Base-by-base conservation (phyloP, 257 asterid genomes). In the Solanum pinnatisectum region DNA sequence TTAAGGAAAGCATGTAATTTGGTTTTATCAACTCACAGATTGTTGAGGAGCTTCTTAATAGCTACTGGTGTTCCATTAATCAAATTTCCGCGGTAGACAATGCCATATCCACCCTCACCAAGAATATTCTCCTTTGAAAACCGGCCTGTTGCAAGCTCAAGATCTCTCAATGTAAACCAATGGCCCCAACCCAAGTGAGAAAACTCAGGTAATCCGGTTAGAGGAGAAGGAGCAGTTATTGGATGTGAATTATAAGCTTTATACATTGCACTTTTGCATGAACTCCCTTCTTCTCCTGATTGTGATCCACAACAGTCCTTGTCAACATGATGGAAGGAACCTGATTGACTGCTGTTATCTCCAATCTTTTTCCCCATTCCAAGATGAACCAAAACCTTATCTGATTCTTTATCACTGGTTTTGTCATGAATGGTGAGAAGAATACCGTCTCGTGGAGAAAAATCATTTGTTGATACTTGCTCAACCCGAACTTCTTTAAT, bases 121-220 rank as follows among this genome's bases (percentile, higher is more conserved):
- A 96, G 85, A 83, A 97, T 89, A 89, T 96, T 94, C 87, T 96
- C 98, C 93, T 96, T 95, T 4, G 98, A 94, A 90, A 97, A 97
- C 79, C 95, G 89, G 72, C 93, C 92, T 10, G 99, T 96, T 10
- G 99, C 98, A 56, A 91, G 89, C 85, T 96, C 98, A 46, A 96
- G 98, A 90, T 95, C 98, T 88, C 99, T 86, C 73, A 96, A 84
- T 15, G 99, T 96, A 90, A 96, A 96, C 98, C 99, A 96, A 83
- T 96, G 99, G n/a, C 99, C 99, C 99, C 99, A 96, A 27, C 99
- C 99, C 90, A 95, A 88, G 84, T 97, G 97, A 27, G 99, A 96
- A 89, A 94, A 93, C 85, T 97, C 99, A 6, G 99, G 99, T 81
- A 97, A 90, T n/a, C 99, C 99, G 59, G 88, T 89, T 52, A 97